Percentiles rank a stretch among this genome's conserved stretches.
phyloP scores from a whole-genome alignment of 2,329 filamentous ascomycete genomes.

The Botrytis hyacinthi region DNA sequence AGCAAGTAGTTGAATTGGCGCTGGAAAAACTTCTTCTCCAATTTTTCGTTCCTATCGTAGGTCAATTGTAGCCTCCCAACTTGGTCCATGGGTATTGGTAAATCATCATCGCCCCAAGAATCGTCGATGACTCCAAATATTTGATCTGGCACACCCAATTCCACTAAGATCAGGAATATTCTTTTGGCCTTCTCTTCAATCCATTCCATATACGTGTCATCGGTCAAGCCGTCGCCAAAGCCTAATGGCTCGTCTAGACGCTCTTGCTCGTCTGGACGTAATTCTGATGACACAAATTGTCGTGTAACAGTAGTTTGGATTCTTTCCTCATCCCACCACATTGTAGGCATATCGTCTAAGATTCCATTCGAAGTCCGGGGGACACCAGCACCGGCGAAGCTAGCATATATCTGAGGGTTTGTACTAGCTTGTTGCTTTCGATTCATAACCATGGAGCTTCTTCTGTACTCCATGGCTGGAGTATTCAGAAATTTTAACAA shows the following conservation, averaged over 20 bases:
- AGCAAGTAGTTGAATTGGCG: slow-evolving; percentile 72
- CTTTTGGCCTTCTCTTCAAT: slow-evolving; percentile 67
- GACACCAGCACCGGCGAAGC: slow-evolving; percentile 32
- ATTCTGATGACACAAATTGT: slow-evolving; percentile 63
- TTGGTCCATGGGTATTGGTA: slow-evolving; percentile 66
- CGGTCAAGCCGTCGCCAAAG: slow-evolving; percentile 65
- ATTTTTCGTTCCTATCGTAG: slow-evolving; percentile 55
- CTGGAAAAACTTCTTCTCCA: slow-evolving; percentile 68
- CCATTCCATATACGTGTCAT: slow-evolving; percentile 77
- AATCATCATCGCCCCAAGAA: slow-evolving; percentile 73
- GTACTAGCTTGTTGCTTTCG: slow-evolving; percentile 21
- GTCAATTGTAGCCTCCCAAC: slow-evolving; percentile 62
- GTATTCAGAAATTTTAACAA: background rate
- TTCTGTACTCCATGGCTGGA: slow-evolving; percentile 35
- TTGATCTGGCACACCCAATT: slow-evolving; percentile 67
- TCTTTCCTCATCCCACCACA: slow-evolving; percentile 71
- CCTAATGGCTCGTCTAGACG: slow-evolving; percentile 61
- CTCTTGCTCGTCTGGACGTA: slow-evolving; percentile 61
- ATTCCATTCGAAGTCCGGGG: slow-evolving; percentile 33
- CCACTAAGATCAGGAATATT: slow-evolving; percentile 68
- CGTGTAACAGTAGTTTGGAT: slow-evolving; percentile 69
- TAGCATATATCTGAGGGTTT: slow-evolving; percentile 36
- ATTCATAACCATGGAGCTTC: slow-evolving; percentile 33
- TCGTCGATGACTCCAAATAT: slow-evolving; percentile 75
- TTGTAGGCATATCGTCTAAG: slow-evolving; percentile 34